These are phyloP conservation scores for Elaeis oleifera DNA, from an alignment of 202 grass and related monocot species.

Conservation along the genomic window DNA sequence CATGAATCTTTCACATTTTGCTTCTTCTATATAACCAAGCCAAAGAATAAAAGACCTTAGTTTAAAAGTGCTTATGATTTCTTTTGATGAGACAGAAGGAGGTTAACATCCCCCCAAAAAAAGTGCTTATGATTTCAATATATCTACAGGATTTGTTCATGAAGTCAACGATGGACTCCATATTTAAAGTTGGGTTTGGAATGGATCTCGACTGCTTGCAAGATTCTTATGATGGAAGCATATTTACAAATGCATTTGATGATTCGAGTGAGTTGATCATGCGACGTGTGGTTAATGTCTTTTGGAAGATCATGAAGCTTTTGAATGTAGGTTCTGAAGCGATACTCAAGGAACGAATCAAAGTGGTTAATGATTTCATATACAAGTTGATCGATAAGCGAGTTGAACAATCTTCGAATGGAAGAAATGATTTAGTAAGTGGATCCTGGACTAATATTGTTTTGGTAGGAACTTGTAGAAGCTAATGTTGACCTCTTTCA, in stretches of 20 bases:
- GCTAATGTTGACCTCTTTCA: no score
- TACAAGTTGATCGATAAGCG: constrained; percentile 36
- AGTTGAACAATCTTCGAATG: constrained; percentile 18
- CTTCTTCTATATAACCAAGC: no score
- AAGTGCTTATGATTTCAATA: background rate
- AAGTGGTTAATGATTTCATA: constrained; percentile 44
- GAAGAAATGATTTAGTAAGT: constrained; percentile 22
- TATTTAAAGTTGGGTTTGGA: constrained; percentile 48
- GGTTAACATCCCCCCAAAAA: background rate
- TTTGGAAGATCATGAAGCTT: constrained; percentile 48
- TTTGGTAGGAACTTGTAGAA: no score
- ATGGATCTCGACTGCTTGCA: constrained; percentile 38
- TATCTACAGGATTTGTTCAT: constrained; percentile 27
- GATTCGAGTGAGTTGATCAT: constrained; percentile 43
- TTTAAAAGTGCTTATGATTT: background rate
- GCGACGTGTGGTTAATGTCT: constrained; percentile 38
- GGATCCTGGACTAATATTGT: no score
- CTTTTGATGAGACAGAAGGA: no score
- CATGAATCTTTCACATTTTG: no score
- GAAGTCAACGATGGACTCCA: constrained; percentile 61
- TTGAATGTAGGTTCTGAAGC: constrained; percentile 47
- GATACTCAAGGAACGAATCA: constrained; percentile 26
- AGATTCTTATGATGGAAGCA: constrained; percentile 20
- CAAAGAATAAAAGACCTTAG: no score
- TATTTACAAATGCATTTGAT: constrained; percentile 56